A percentile compares a stretch with the other conserved stretches of the same genome.
These are phyloP conservation scores for Camelina hispida DNA, from an alignment of 345 rosid species.

Conservation along the genomic window DNA sequence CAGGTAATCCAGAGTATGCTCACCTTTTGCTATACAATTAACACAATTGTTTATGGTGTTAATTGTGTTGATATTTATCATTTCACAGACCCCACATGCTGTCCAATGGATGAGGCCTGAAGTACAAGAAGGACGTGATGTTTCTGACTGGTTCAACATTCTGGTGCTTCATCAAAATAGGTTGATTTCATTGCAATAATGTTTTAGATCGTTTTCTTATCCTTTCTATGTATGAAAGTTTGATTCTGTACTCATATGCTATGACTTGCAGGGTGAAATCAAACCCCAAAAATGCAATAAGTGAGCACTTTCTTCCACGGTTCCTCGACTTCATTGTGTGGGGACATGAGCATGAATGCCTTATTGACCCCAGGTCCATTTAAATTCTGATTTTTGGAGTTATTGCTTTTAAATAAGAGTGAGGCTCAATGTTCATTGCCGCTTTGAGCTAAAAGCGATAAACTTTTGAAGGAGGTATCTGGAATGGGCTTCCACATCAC, in stretches of 20 bases:
- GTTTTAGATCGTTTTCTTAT: background rate
- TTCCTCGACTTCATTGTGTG: conserved; percentile 94
- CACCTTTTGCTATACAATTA: conserved; percentile 27
- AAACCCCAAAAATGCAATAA: conserved; percentile 97
- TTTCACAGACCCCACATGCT: conserved; percentile 89
- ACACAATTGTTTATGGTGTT: background rate
- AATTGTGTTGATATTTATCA: conserved; percentile 28
- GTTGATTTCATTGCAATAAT: conserved; percentile 44
- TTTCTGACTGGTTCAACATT: conserved; percentile 97
- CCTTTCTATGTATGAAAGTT: conserved; percentile 1
- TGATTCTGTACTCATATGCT: conserved; percentile 24
- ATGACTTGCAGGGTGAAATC: conserved; percentile 76
- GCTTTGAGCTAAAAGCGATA: conserved; percentile 47
- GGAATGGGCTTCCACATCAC: conserved; percentile 99
- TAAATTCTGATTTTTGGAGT: conserved; percentile 9
- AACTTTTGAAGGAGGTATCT: conserved; percentile 77
- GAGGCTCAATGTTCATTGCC: conserved; percentile 25
- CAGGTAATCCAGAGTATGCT: conserved; percentile 59
- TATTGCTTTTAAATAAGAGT: conserved; percentile 12
- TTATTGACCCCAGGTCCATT: conserved; percentile 82
- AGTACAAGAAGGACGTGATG: conserved; percentile 80
- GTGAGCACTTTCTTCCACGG: conserved; percentile 94
- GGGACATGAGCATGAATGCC: conserved; percentile 99
- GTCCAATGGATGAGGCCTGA: conserved; percentile 99
- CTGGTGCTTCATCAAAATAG: conserved; percentile 99